Evolutionary conservation across 164 flowering plant species (phyloP).

Genomic region (Magnolia officinalis): DNA sequence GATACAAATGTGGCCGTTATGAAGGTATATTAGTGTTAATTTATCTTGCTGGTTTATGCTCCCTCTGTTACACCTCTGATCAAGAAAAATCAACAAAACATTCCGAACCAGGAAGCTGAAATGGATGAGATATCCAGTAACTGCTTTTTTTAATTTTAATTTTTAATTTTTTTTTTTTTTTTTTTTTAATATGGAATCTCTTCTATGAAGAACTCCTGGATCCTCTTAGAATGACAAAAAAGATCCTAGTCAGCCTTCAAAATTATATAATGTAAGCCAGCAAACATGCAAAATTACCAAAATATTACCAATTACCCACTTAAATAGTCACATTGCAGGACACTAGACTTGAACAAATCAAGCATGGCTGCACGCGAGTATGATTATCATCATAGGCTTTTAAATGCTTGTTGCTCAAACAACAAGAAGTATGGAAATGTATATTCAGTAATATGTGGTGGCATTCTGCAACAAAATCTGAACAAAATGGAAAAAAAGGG

Average conservation of each 20-base stretch:
- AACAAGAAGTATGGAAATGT: neutral
- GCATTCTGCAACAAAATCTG: neutral
- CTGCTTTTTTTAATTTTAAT: neutral
- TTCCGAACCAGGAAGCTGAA: neutral
- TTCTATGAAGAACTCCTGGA: neutral
- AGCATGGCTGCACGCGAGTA: neutral
- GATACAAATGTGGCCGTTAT: conserved; percentile 82
- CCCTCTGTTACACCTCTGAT: neutral
- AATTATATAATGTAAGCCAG: neutral
- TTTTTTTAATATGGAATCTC: neutral
- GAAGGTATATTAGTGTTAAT: conserved; percentile 46
- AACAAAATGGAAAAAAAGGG: neutral
- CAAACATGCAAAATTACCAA: neutral
- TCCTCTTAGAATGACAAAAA: neutral
- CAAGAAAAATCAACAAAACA: neutral
- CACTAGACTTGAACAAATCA: neutral
- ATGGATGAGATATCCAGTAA: neutral
- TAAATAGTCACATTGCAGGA: neutral
- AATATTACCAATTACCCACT: neutral
- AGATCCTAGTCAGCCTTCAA: neutral
- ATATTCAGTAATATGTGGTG: neutral
- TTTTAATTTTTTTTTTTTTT: neutral
- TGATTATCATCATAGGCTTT: too few relatives aligned
- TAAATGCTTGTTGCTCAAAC: neutral
- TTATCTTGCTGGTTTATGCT: neutral